These are phyloP conservation scores for Rhodotorula sp. DNA, from an alignment of 1,284 basidiomycete species.

Conservation along the genomic window DNA sequence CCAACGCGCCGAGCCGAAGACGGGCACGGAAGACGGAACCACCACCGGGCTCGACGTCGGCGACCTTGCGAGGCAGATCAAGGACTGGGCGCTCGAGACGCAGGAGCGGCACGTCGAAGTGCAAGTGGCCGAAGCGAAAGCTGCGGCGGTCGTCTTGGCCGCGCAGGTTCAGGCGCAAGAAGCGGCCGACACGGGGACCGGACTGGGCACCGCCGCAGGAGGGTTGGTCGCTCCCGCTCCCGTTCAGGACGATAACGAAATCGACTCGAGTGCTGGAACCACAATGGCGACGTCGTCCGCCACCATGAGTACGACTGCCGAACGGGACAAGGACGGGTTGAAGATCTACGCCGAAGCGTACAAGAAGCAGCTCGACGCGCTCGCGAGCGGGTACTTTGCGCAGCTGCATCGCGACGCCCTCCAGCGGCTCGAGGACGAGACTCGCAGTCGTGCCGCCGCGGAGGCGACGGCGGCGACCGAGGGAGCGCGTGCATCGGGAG, in stretches of 20 bases:
- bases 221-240: neutral
- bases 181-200: neutral
- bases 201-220: neutral
- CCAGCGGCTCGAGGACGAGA: conserved; percentile 26
- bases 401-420: conserved; percentile 41
- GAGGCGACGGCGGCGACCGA: neutral
- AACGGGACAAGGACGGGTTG: conserved; percentile 24
- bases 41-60: conserved; percentile 12
- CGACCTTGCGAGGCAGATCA: conserved; percentile 32
- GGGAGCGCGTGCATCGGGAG: neutral
- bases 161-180: conserved; percentile 26
- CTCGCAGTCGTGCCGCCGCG: neutral
- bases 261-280: neutral
- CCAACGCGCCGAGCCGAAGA: neutral
- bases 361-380: conserved; percentile 38
- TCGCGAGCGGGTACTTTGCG: conserved; percentile 41
- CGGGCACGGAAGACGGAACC: neutral
- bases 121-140: conserved; percentile 31
- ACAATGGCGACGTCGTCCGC: too few species aligned
- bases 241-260: neutral
- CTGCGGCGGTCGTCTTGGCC: conserved; percentile 36
- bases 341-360: conserved; percentile 36
- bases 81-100: conserved; percentile 34
- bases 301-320: neutral
- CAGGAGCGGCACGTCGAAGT: conserved; percentile 35